phyloP scores from a whole-genome alignment of 495 filamentous ascomycete species.

The Hamigera avellanea region DNA sequence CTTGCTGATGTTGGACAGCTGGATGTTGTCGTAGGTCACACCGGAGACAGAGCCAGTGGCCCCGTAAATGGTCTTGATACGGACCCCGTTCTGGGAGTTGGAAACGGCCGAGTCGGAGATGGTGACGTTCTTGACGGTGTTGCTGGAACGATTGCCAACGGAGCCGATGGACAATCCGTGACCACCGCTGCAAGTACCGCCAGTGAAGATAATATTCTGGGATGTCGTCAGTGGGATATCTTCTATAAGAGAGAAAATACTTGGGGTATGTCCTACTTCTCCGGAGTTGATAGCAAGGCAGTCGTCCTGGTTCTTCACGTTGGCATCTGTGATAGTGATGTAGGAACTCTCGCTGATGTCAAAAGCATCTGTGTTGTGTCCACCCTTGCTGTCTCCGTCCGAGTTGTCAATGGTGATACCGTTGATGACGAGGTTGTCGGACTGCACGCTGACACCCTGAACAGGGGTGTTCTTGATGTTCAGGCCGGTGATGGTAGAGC shows the following conservation, averaged over 20 bases:
- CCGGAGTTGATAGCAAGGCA: constrained; percentile 55
- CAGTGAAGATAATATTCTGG: constrained; percentile 41
- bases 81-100: constrained; percentile 46
- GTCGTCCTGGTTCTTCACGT: constrained; percentile 51
- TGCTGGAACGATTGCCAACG: constrained; percentile 50
- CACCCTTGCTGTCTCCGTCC: constrained; percentile 36
- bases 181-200: constrained; percentile 45
- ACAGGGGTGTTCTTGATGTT: constrained; percentile 50
- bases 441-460: constrained; percentile 48
- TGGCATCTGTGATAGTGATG: constrained; percentile 43
- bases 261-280: too few species aligned
- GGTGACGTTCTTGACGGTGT: constrained; percentile 45
- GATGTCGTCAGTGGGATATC: constrained; percentile 6
- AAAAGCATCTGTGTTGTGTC: constrained; percentile 59
- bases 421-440: constrained; percentile 34
- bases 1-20: constrained; percentile 41
- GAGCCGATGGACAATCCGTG: constrained; percentile 63
- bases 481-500: constrained; percentile 31
- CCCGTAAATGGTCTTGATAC: constrained; percentile 52
- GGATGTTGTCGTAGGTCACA: constrained; percentile 50
- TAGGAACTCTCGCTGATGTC: constrained; percentile 41
- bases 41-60: constrained; percentile 44
- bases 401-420: constrained; percentile 49
- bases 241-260: too few species aligned
- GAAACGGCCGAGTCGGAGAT: constrained; percentile 39